phyloP scores from a whole-genome alignment of 306 rosid species.

The Malus asiatica region DNA sequence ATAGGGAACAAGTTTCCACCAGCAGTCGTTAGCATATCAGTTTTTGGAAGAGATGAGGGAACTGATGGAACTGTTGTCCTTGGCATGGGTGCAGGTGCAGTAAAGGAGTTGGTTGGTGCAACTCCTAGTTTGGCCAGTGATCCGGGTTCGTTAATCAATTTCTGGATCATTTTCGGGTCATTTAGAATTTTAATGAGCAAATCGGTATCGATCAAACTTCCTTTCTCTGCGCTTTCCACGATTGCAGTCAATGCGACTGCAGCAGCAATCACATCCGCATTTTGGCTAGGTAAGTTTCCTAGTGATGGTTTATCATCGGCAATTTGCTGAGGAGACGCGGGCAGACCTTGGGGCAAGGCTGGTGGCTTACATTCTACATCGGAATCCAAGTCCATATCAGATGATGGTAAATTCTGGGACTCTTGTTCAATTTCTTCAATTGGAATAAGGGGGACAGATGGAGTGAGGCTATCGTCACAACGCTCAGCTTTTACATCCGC shows the following conservation, averaged over 20 bases:
- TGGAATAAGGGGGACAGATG: constrained; percentile 44
- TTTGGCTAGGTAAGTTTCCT: constrained; percentile 18
- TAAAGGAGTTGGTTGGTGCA: constrained; percentile 5
- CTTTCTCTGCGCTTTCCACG: constrained; percentile 39
- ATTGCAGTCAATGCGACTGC: constrained; percentile 42
- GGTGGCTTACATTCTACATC: neutral
- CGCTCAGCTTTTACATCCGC: constrained; percentile 29
- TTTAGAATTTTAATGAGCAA: constrained; percentile 47
- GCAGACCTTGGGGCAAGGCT: constrained; percentile 4
- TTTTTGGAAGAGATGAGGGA: constrained; percentile 12
- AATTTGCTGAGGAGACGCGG: constrained; percentile 9
- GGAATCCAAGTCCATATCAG: constrained; percentile 1
- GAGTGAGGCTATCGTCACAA: constrained; percentile 45
- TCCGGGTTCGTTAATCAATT: constrained; percentile 25
- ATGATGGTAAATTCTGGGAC: constrained; percentile 4
- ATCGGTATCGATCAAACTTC: constrained; percentile 45
- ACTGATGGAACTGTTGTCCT: constrained; percentile 9
- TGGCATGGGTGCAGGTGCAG: constrained; percentile 7
- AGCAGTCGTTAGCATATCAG: constrained; percentile 11
- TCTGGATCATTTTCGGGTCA: constrained; percentile 56
- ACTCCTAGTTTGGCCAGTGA: constrained; percentile 3
- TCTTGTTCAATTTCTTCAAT: constrained; percentile 71
- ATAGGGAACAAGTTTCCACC: constrained; percentile 5
- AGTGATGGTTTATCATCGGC: constrained; percentile 7
- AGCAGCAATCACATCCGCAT: constrained; percentile 33